phyloP scores from a whole-genome alignment of 805 yeast genomes.

The Lipomyces yamadae region DNA sequence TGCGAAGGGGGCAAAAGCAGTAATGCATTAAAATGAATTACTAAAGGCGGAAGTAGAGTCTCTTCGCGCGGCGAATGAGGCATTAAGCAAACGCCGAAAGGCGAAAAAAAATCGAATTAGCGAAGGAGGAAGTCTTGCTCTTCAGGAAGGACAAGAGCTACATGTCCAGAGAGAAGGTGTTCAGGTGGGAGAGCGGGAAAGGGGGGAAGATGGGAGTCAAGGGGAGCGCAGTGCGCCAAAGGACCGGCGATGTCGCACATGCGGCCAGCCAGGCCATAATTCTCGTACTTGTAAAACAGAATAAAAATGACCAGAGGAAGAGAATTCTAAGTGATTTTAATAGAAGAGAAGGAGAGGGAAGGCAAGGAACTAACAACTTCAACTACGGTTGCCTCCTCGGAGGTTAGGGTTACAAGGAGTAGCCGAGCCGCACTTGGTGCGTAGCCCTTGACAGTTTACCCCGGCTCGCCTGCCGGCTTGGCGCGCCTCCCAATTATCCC shows the following conservation, averaged over 20 bases:
- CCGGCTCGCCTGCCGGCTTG: too few relatives aligned
- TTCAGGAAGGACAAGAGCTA: neutral
- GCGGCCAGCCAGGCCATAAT: conserved; percentile 3
- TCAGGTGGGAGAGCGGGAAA: neutral
- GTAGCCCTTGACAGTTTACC: too few relatives aligned
- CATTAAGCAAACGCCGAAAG: conserved; percentile 3
- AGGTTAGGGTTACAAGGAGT: too few relatives aligned
- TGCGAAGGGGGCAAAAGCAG: neutral
- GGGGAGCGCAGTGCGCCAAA: too few relatives aligned
- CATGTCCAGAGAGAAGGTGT: neutral
- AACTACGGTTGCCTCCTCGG: too few relatives aligned
- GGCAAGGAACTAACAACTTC: too few relatives aligned
- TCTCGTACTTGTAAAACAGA: neutral
- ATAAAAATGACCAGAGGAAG: neutral
- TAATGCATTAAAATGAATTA: neutral
- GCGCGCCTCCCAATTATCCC: too few relatives aligned
- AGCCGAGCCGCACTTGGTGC: too few relatives aligned
- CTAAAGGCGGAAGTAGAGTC: neutral
- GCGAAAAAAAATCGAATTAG: neutral
- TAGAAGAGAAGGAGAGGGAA: too few relatives aligned
- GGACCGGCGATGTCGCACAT: neutral
- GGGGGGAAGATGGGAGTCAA: neutral
- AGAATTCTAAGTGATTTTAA: neutral
- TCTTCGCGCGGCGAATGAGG: conserved; percentile 1
- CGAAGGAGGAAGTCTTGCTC: conserved; percentile 2